phyloP scores from a whole-genome alignment of 1,139 yeast species.

The Arxiozyma bovina region DNA sequence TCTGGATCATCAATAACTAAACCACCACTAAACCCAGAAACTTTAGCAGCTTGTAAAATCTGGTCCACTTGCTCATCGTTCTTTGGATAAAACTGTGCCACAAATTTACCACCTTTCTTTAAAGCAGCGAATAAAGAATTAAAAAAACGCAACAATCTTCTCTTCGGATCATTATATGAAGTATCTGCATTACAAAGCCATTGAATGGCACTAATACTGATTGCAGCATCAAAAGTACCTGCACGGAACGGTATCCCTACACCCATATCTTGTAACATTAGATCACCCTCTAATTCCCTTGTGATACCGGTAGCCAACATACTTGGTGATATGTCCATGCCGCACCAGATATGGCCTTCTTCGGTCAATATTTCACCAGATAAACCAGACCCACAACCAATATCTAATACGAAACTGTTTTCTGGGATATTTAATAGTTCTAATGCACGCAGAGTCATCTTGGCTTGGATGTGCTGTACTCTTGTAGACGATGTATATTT shows the following conservation, averaged over 20 bases:
- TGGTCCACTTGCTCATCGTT: conserved; percentile 76
- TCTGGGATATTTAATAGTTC: conserved; percentile 68
- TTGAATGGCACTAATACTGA: conserved; percentile 89
- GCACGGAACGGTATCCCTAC: conserved; percentile 91
- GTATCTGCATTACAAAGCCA: conserved; percentile 98
- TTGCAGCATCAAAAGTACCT: conserved; percentile 95
- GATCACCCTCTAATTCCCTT: conserved; percentile 87
- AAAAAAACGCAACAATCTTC: conserved; percentile 72
- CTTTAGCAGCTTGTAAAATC: conserved; percentile 76
- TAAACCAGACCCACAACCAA: conserved; percentile 96
- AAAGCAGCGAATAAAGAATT: conserved; percentile 79
- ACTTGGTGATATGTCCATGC: conserved; percentile 92
- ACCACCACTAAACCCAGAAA: conserved; percentile 96
- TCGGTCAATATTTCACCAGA: conserved; percentile 90
- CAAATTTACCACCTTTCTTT: conserved; percentile 92
- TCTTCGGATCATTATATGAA: conserved; percentile 74
- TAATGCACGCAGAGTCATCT: conserved; percentile 89
- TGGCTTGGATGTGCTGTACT: conserved; percentile 95
- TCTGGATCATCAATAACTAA: conserved; percentile 90
- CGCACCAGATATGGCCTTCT: conserved; percentile 92
- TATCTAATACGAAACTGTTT: conserved; percentile 72
- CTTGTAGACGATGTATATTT: conserved; percentile 90
- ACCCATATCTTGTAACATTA: conserved; percentile 88
- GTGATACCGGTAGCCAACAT: conserved; percentile 94
- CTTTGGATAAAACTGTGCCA: conserved; percentile 92